These are phyloP conservation scores for Ceratocystis papillata DNA, from an alignment of 2,329 filamentous ascomycete species.

Conservation along the genomic window DNA sequence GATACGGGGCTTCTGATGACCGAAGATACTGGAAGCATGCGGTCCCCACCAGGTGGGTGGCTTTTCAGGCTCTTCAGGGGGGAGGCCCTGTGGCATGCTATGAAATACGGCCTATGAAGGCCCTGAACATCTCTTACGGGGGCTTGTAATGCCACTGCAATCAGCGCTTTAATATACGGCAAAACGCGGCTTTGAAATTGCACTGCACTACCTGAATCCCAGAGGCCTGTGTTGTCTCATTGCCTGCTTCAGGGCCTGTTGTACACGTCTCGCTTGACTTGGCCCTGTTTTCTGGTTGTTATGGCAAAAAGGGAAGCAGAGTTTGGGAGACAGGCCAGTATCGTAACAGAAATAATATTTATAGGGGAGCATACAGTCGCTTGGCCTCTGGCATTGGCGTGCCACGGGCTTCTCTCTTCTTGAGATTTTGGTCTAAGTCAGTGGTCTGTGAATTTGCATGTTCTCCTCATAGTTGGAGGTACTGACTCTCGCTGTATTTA, in stretches of 20 bases:
- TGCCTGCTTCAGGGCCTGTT: neutral
- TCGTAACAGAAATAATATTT: neutral
- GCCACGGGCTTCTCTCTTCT: neutral
- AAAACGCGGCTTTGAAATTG: neutral
- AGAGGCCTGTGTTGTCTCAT: neutral
- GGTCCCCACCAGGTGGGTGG: neutral
- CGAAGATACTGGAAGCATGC: neutral
- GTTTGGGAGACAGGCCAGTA: neutral
- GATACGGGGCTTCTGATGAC: no score
- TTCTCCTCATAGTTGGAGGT: neutral
- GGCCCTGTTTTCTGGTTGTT: neutral
- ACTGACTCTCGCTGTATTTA: neutral
- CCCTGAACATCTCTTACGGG: no score
- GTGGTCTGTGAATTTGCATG: neutral
- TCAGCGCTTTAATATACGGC: constrained; percentile 3
- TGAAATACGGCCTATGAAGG: neutral
- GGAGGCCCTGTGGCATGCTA: neutral
- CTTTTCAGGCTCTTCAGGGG: neutral
- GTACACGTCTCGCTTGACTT: neutral
- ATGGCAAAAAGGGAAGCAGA: neutral
- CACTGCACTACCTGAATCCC: neutral
- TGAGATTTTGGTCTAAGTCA: neutral
- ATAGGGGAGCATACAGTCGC: neutral
- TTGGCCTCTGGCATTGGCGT: neutral
- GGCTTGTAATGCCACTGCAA: constrained; percentile 2